Base-by-base conservation (phyloP, 768 basidiomycete genomes). In the Cystofilobasidium ferigula region DNA sequence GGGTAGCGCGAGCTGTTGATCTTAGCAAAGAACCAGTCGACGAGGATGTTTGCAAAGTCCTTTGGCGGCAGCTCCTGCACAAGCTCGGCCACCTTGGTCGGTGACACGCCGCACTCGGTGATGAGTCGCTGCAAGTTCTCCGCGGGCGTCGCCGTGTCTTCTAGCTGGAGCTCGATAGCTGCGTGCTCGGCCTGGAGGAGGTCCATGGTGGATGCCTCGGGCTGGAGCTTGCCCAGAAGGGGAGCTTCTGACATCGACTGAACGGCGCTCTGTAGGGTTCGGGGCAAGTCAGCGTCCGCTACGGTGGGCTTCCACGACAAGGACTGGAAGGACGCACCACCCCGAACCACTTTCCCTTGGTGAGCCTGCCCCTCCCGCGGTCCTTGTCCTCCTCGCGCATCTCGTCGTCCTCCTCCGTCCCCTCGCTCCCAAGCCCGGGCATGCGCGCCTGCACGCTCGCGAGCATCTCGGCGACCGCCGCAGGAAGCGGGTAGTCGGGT, bases 1-100 rank as follows among this genome's bases (percentile, higher is more conserved):
- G 91, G 92, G 77, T 94, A 94, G 47, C 91, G 84, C 26, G 90
- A 90, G 85, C 89, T 92, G 72, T 95, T 94, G 74, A 91, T 89
- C 71, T 75, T 65, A 26, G 65, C 51, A 64, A 62, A 69, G 54
- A 65, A 67, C 63, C 71, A 56, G 64, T 61, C 56, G 40, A 68
- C 36, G 48, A 48, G 83, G 35, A 83, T 83, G 71, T 89, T 85
- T 4, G 87, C 85, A 30, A 85, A 80, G 60, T 83, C 79, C 62
- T 82, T 82, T 6, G 88, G 86, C 54, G 92, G 92, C 51, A 97
- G 81, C 71, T 94, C 91, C 73, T 88, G 85, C 24, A 93, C 79
- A 13, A 97, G 82, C 73, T 94, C 92, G 1, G 86, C 84, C 53
- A 97, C 85, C 76, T 91, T 91, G 68, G 90, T 87, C 1, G 91